Conservation (phyloP, 148 eudicot species). For the Polygonum aviculare region DNA sequence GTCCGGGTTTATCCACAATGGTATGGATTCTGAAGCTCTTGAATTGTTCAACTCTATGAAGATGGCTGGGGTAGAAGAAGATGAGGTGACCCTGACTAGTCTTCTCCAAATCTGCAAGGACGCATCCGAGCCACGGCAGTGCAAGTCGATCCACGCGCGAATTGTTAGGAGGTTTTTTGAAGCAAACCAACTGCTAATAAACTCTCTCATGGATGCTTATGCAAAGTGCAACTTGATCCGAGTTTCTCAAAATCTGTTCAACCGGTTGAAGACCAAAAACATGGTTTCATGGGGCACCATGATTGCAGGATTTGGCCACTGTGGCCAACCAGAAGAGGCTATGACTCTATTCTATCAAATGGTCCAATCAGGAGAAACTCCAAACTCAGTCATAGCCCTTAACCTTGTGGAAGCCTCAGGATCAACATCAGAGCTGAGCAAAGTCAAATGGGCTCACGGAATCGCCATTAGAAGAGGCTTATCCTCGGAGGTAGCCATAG, state of each 20-base stretch:
- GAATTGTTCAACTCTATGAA: conserved; percentile 42
- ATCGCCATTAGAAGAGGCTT: conserved; percentile 49
- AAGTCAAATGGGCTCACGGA: conserved; percentile 59
- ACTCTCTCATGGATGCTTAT: conserved; percentile 68
- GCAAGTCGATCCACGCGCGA: conserved; percentile 52
- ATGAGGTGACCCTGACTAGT: conserved; percentile 71
- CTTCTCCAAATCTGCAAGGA: conserved; percentile 61
- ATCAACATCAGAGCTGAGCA: conserved; percentile 44
- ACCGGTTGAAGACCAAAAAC: conserved; percentile 29
- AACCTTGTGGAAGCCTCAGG: conserved; percentile 73
- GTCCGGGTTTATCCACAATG: conserved; percentile 53
- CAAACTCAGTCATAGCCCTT: conserved; percentile 40
- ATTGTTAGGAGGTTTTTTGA: conserved; percentile 36
- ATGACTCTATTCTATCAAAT: conserved; percentile 38
- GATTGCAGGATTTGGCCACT: conserved; percentile 69
- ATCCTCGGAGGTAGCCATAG: conserved; percentile 46
- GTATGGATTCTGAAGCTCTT: conserved; percentile 47
- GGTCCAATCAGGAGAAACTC: conserved; percentile 21
- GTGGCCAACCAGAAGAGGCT: conserved; percentile 75
- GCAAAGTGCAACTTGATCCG: conserved; percentile 52
- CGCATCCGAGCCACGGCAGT: conserved; percentile 26
- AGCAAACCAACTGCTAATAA: conserved; percentile 44
- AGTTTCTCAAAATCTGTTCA: conserved; percentile 43
- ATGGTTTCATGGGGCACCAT: conserved; percentile 68
- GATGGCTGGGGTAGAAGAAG: conserved; percentile 36